Evolutionary conservation across 129 eudicot species (phyloP).

Genomic region (Logfia minima): DNA sequence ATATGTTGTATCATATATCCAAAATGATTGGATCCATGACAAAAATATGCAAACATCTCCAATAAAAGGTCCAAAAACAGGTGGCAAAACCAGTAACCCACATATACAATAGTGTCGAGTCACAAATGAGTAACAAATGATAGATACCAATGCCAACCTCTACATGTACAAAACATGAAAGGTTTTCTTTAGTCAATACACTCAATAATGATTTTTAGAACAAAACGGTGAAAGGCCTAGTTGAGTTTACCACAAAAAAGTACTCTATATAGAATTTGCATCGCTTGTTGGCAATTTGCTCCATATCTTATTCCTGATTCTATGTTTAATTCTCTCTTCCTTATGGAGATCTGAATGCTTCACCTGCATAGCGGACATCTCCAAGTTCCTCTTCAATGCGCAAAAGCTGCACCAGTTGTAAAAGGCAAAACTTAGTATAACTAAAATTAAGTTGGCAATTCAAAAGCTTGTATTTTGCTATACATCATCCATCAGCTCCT

Average conservation of each 20-base stretch:
- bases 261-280: slow-evolving; percentile 23
- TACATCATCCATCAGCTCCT: background rate
- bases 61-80: slow-evolving; percentile 5
- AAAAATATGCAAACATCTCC: background rate
- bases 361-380: slow-evolving; percentile 93
- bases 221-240: slow-evolving; percentile 30
- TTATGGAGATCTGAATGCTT: slow-evolving; percentile 82
- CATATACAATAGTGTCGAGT: slow-evolving; percentile 16
- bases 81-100: background rate
- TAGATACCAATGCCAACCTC: background rate
- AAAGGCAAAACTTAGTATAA: background rate
- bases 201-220: slow-evolving; percentile 19
- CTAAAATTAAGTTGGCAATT: background rate
- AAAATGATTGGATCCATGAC: background rate
- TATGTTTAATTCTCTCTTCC: background rate
- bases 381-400: slow-evolving; percentile 99
- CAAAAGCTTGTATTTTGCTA: background rate
- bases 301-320: slow-evolving; percentile 18
- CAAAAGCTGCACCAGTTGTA: slow-evolving; percentile 56
- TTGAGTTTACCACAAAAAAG: slow-evolving; percentile 25
- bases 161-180: slow-evolving; percentile 1
- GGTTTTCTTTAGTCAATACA: background rate
- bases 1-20: background rate
- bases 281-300: slow-evolving; percentile 21
- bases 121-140: slow-evolving; percentile 5